These are phyloP conservation scores for Gnomoniopsis sp. DNA, from an alignment of 2,329 filamentous ascomycete genomes.

Conservation along the genomic window DNA sequence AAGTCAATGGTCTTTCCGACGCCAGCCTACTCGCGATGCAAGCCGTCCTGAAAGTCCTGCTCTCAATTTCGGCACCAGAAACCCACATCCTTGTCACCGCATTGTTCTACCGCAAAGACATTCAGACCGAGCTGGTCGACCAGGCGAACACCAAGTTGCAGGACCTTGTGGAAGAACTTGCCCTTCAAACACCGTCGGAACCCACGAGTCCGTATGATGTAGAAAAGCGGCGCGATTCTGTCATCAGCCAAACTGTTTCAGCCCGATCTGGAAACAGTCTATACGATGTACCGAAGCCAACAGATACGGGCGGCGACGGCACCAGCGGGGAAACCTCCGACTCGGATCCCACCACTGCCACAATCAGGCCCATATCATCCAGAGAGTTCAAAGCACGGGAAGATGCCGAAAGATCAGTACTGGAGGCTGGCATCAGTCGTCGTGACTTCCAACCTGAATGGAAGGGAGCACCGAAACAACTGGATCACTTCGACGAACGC, in stretches of 20 bases:
- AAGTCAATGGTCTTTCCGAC: constrained; percentile 17
- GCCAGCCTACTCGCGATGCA: not conserved
- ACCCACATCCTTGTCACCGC: constrained; percentile 20
- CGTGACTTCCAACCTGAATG: not conserved
- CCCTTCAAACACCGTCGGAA: not conserved
- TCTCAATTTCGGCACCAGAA: not conserved
- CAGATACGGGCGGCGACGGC: not conserved
- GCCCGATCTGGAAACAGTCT: not conserved
- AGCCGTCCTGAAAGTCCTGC: not conserved
- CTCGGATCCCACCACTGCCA: not conserved
- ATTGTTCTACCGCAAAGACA: constrained; percentile 21
- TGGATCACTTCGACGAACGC: not conserved
- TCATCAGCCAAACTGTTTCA: not conserved
- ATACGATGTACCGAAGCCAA: not conserved
- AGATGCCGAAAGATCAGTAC: not conserved
- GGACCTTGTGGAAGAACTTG: not conserved
- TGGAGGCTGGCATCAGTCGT: not conserved
- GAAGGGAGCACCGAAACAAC: not conserved
- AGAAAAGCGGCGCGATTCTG: constrained; percentile 1
- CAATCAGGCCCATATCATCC: not conserved
- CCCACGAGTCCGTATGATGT: not conserved
- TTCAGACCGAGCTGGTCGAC: constrained; percentile 16
- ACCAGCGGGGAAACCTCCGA: not conserved
- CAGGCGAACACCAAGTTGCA: constrained; percentile 16
- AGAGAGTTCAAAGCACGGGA: not conserved